Conservation (phyloP, 2,329 filamentous ascomycete genomes). For the Penicillium sp. region DNA sequence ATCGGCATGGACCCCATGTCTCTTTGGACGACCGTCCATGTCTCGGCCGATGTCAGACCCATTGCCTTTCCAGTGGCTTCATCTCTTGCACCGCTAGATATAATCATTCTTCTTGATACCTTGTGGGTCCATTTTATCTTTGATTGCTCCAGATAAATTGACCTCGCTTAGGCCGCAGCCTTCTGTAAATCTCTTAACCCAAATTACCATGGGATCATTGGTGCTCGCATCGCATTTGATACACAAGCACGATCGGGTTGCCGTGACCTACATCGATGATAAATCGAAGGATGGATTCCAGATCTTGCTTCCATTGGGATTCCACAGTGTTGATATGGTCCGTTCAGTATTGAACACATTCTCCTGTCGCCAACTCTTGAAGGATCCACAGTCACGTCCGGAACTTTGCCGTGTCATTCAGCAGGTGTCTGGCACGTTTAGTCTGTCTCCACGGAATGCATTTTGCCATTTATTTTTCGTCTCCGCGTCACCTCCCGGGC, state of each 20-base stretch:
- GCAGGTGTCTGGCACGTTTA: slow-evolving; percentile 24
- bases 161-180: slow-evolving; percentile 10
- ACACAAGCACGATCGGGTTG: slow-evolving; percentile 23
- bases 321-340: slow-evolving; percentile 19
- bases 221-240: slow-evolving; percentile 22
- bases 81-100: slow-evolving; percentile 27
- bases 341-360: slow-evolving; percentile 19
- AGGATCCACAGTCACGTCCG: slow-evolving; percentile 3
- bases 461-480: slow-evolving; percentile 34
- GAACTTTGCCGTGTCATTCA: slow-evolving; percentile 20
- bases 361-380: slow-evolving; percentile 11
- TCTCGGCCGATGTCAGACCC: slow-evolving; percentile 26
- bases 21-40: slow-evolving; percentile 18
- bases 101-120: slow-evolving; percentile 34
- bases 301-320: slow-evolving; percentile 24
- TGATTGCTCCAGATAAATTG: slow-evolving; percentile 5
- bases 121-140: slow-evolving; percentile 24
- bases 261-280: slow-evolving; percentile 23
- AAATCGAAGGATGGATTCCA: slow-evolving; percentile 17
- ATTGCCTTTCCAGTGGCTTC: slow-evolving; percentile 14
- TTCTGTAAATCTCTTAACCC: slow-evolving; percentile 15
- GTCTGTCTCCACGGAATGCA: slow-evolving; percentile 18
- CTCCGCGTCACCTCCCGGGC: slow-evolving; percentile 19
- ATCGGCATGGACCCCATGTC: slow-evolving; percentile 14
- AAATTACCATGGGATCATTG: slow-evolving; percentile 20